Evolutionary conservation across 306 rosid species (phyloP), one percentile per base, ranked within the genome.

Genomic region (Inga laurina): DNA sequence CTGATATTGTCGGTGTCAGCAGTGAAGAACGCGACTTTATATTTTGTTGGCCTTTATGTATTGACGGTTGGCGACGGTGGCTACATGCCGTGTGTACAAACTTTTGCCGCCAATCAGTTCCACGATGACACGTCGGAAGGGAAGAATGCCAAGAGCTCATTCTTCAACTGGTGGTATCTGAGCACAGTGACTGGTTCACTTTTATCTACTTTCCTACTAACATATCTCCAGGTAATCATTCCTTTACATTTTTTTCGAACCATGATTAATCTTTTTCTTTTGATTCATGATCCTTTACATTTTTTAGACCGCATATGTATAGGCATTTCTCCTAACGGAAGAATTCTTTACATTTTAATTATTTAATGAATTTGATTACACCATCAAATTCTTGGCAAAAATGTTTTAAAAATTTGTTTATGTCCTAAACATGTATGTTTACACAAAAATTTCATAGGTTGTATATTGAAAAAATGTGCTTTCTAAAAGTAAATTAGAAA

Each of bases 21-120:
- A 45, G 13, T 92, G 0, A 72, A 79, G 10, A 81, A 87, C 9
- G 84, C 81, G 18, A 27, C 70, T 2, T 72, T 87, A 4, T 89
- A 87, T 34, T 90, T 89, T 27, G 2, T 82, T 24, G 90, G 89
- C 0, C 92, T 93, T 41, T 89, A 93, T 78, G 79, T 88, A 69
- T 35, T 90, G 0, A 82, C 98, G 12, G 57, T 93, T 3, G 98
- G 97, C 3, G 90, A 89, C 72, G 98, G 97, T 0, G 98, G 98
- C 0, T 97, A 92, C 74, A 84, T 83, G 79, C 98, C 98, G 0
- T 62, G 68, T 27, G 68, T 62, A 10, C 68, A 62, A 27, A 62
- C 68, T 1, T 62, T 62, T 16, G 68, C 68, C 3, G 68, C 68
- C 37, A 62, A 62, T 22, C 68, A 62, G 68, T 62, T 62, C 68